phyloP scores from a whole-genome alignment of 2,329 filamentous ascomycete species.

The Huntiella bhutanensis region DNA sequence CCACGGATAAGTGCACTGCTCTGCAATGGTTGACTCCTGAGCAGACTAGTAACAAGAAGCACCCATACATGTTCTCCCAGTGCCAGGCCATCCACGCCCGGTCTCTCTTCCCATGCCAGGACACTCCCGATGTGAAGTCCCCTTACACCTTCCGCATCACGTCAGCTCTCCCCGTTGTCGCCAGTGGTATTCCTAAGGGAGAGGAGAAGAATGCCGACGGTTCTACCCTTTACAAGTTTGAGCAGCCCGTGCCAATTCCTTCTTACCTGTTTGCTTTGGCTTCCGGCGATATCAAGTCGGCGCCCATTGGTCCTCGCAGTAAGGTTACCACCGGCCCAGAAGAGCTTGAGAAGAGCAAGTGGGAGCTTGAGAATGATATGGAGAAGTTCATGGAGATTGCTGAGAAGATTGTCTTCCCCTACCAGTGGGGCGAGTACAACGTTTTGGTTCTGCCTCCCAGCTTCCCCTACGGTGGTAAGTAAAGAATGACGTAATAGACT shows the following conservation, averaged over 20 bases:
- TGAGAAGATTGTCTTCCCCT: constrained; percentile 66
- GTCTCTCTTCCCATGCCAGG: constrained; percentile 89
- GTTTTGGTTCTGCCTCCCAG: constrained; percentile 76
- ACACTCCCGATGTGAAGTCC: constrained; percentile 95
- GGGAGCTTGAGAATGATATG: constrained; percentile 80
- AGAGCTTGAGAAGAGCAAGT: constrained; percentile 64
- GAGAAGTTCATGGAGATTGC: constrained; percentile 81
- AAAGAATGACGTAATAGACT: constrained; percentile 2
- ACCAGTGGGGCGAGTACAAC: constrained; percentile 91
- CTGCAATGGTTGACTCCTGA: constrained; percentile 88
- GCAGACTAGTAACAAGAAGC: constrained; percentile 88
- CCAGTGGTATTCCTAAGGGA: constrained; percentile 52
- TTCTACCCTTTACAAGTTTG: constrained; percentile 59
- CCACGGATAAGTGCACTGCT: constrained; percentile 75
- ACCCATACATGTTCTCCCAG: constrained; percentile 96
- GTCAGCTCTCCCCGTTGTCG: constrained; percentile 75
- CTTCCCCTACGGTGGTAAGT: constrained; percentile 66
- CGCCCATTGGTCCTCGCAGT: constrained; percentile 71
- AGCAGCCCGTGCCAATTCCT: constrained; percentile 82
- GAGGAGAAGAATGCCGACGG: constrained; percentile 28
- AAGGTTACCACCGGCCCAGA: constrained; percentile 76
- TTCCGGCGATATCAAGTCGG: constrained; percentile 64
- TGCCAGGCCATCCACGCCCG: constrained; percentile 92
- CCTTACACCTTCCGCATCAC: constrained; percentile 78
- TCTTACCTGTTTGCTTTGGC: constrained; percentile 91